Conservation (phyloP, 495 filamentous ascomycete genomes). For the Aspergillus heteromorphus region DNA sequence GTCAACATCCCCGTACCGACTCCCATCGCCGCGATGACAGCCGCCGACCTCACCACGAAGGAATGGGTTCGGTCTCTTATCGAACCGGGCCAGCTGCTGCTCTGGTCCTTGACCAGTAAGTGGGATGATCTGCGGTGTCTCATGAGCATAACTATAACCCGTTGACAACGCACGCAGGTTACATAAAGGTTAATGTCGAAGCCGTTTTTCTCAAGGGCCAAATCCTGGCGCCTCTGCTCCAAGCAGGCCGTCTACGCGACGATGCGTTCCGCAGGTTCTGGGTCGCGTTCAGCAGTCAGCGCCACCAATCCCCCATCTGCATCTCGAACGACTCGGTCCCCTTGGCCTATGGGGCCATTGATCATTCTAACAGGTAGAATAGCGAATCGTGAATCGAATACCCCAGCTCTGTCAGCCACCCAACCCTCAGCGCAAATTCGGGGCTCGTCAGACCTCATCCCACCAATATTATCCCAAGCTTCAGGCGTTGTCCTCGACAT, state of each 20-base stretch:
- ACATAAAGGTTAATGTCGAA: constrained; percentile 28
- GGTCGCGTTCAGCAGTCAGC: constrained; percentile 35
- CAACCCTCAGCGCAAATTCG: constrained; percentile 6
- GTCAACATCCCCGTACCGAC: no score
- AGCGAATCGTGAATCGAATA: constrained; percentile 4
- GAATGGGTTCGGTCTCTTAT: constrained; percentile 21
- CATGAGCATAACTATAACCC: neutral
- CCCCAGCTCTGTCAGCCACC: neutral
- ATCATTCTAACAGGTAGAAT: neutral
- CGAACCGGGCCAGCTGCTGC: constrained; percentile 27
- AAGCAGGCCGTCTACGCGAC: constrained; percentile 28
- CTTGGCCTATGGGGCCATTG: neutral
- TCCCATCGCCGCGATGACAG: neutral
- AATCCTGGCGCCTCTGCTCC: constrained; percentile 33
- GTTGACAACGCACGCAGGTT: constrained; percentile 22
- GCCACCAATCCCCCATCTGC: neutral
- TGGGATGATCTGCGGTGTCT: constrained; percentile 7
- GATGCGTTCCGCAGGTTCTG: constrained; percentile 43
- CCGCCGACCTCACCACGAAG: neutral
- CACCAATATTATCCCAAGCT: constrained; percentile 30
- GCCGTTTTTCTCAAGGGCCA: constrained; percentile 31
- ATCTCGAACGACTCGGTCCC: neutral
- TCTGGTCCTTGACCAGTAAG: constrained; percentile 30
- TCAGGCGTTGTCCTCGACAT: constrained; percentile 43
- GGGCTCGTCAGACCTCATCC: constrained; percentile 34